Evolutionary conservation across 345 rosid species (phyloP).

Genomic region (Euphorbia tirucalli): DNA sequence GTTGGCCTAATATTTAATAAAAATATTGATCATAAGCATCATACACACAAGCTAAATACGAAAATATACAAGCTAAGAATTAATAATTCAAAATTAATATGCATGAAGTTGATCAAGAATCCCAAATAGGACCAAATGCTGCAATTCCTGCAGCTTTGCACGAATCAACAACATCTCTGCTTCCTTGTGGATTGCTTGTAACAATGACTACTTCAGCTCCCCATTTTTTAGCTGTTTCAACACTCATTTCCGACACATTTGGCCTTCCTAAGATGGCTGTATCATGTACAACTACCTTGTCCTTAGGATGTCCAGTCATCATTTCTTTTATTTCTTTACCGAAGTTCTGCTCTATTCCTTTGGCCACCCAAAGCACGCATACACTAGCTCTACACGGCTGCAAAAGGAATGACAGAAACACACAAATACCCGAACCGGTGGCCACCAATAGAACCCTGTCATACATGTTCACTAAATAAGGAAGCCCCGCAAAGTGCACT

Average conservation of each 20-base stretch:
- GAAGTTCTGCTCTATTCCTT: constrained; percentile 67
- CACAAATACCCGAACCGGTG: constrained; percentile 83
- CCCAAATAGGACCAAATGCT: constrained; percentile 95
- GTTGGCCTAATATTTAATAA: too few species aligned
- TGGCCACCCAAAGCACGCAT: constrained; percentile 72
- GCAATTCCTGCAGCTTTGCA: constrained; percentile 61
- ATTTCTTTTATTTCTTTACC: constrained; percentile 59
- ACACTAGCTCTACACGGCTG: constrained; percentile 59
- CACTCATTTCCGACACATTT: constrained; percentile 61
- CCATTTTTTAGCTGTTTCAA: constrained; percentile 61
- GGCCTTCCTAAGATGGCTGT: constrained; percentile 66
- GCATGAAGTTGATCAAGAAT: constrained; percentile 39
- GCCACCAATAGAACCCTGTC: constrained; percentile 77
- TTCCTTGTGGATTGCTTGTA: constrained; percentile 90
- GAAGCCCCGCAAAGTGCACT: constrained; percentile 75
- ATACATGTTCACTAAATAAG: constrained; percentile 70
- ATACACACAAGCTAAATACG: too few species aligned
- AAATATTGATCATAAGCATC: too few species aligned
- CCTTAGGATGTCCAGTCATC: constrained; percentile 48
- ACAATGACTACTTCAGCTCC: constrained; percentile 73
- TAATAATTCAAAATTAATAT: too few species aligned
- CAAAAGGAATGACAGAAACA: constrained; percentile 71
- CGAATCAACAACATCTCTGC: constrained; percentile 68
- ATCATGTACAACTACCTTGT: constrained; percentile 69
- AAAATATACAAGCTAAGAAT: too few species aligned